A percentile compares a stretch with the other conserved stretches of the same genome.
Evolutionary conservation across 2,329 filamentous ascomycete species (phyloP).

Genomic region (Botryotinia convoluta): DNA sequence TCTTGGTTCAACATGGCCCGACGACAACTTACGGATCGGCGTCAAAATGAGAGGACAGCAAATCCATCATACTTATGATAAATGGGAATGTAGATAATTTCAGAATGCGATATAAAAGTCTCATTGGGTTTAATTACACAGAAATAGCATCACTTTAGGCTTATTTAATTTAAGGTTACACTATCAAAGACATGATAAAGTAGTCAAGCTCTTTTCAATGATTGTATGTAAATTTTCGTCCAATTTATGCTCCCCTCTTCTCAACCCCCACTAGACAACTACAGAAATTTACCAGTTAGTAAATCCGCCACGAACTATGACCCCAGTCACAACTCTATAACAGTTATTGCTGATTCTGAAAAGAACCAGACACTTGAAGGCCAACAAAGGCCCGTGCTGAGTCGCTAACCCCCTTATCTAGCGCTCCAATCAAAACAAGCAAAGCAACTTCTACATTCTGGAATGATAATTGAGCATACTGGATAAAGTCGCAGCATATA

Average conservation of each 20-base stretch:
- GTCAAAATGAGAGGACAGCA: background rate
- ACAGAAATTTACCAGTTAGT: background rate
- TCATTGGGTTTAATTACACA: background rate
- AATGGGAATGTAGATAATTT: background rate
- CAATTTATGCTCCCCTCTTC: background rate
- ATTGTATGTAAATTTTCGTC: background rate
- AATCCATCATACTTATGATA: background rate
- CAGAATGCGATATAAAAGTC: background rate
- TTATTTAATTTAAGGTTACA: background rate
- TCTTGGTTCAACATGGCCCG: background rate
- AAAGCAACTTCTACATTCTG: background rate
- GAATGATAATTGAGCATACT: background rate
- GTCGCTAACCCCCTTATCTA: background rate
- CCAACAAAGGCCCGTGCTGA: background rate
- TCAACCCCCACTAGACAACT: background rate
- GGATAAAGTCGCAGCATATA: background rate
- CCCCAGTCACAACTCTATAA: background rate
- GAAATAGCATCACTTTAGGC: background rate
- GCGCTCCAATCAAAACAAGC: background rate
- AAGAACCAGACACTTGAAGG: background rate
- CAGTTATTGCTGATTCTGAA: background rate
- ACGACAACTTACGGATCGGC: background rate
- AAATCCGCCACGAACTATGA: background rate
- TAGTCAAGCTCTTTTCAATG: background rate
- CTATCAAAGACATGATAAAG: background rate